Evolutionary conservation across 768 basidiomycete species (phyloP).

Genomic region (Favolaschia claudopus): DNA sequence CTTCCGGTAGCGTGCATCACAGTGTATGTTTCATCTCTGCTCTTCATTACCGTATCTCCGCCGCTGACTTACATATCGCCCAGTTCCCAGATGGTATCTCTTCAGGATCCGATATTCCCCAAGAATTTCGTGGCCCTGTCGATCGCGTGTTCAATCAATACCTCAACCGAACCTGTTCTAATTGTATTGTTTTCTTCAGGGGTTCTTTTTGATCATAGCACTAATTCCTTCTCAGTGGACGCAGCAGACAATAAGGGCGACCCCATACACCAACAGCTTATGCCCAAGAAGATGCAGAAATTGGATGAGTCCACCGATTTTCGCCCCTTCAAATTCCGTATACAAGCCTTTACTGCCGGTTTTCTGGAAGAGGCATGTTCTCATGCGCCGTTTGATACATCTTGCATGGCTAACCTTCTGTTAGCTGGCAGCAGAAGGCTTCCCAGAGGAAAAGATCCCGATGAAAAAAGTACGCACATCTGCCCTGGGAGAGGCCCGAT

Average conservation of each 20-base stretch:
- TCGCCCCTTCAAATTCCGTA: constrained; percentile 98
- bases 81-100: constrained; percentile 23
- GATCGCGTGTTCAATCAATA: constrained; percentile 93
- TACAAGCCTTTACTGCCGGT: constrained; percentile 95
- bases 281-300: constrained; percentile 99
- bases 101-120: constrained; percentile 65
- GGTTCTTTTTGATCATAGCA: constrained; percentile 28
- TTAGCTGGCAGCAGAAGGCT: constrained; percentile 84
- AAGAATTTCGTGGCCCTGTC: constrained; percentile 82
- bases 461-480: constrained; percentile 84
- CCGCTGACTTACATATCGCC: neutral
- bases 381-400: neutral
- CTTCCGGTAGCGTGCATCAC: constrained; percentile 21
- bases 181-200: constrained; percentile 72
- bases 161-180: constrained; percentile 87
- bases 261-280: constrained; percentile 95
- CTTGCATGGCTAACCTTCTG: constrained; percentile 3
- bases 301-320: constrained; percentile 97
- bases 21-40: constrained; percentile 2
- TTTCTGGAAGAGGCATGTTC: constrained; percentile 86
- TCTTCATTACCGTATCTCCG: neutral
- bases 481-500: constrained; percentile 19
- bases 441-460: constrained; percentile 93
- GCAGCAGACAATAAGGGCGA: constrained; percentile 95
- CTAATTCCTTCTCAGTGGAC: constrained; percentile 67